phyloP scores from a whole-genome alignment of 345 rosid species.

The Brassica incana region DNA sequence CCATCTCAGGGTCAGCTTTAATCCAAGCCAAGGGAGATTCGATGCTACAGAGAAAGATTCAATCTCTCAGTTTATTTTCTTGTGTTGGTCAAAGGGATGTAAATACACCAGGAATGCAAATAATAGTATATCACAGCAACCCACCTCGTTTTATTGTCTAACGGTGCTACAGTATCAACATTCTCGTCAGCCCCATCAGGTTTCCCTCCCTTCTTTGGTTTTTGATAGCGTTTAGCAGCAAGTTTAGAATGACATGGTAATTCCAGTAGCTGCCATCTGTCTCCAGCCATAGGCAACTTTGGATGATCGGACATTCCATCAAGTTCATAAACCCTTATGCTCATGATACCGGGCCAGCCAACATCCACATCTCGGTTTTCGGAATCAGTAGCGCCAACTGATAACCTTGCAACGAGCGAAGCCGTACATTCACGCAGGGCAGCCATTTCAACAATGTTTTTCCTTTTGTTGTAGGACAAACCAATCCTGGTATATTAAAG shows the following conservation, averaged over 20 bases:
- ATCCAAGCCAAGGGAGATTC: conserved; percentile 96
- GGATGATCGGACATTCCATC: conserved; percentile 98
- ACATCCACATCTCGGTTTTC: conserved; percentile 83
- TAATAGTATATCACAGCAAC: conserved; percentile 16
- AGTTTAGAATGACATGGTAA: conserved; percentile 95
- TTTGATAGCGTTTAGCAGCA: conserved; percentile 87
- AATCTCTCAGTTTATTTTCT: conserved; percentile 10
- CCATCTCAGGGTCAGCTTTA: conserved; percentile 99
- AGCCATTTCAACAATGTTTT: conserved; percentile 92
- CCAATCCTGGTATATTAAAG: conserved; percentile 70
- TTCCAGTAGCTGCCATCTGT: conserved; percentile 92
- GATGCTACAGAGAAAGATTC: conserved; percentile 54
- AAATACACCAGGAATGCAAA: conserved; percentile 22
- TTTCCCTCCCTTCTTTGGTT: conserved; percentile 91
- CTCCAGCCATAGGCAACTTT: conserved; percentile 90
- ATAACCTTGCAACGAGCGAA: conserved; percentile 56
- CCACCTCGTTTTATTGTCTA: conserved; percentile 81
- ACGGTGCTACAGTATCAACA: conserved; percentile 55
- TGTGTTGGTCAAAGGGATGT: conserved; percentile 27
- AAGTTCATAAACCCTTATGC: conserved; percentile 86
- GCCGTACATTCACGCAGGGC: conserved; percentile 85
- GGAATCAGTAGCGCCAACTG: conserved; percentile 63
- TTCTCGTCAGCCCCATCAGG: conserved; percentile 94
- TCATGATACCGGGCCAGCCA: conserved; percentile 99
- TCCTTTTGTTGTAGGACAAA: conserved; percentile 90